Evolutionary conservation across 202 grass and related monocot species (phyloP).

Genomic region (Panicum virgatum): DNA sequence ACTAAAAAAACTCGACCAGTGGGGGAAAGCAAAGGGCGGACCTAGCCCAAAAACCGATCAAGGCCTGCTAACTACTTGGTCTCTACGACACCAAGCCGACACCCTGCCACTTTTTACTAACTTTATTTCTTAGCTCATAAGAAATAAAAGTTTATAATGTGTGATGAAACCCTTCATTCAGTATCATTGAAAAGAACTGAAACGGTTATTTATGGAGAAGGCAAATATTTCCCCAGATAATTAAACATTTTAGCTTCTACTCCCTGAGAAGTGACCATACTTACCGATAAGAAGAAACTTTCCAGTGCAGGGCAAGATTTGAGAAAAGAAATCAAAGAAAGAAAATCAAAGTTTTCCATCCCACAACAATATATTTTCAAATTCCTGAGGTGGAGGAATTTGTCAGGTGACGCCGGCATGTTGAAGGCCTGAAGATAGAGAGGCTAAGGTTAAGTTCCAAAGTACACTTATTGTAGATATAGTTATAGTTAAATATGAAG

Average conservation of each 20-base stretch:
- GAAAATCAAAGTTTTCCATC: slow-evolving; percentile 8
- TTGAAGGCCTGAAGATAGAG: neutral
- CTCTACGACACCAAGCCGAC: too few relatives aligned
- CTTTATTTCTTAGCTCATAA: neutral
- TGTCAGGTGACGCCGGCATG: neutral
- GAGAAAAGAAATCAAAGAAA: slow-evolving; percentile 34
- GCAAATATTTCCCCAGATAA: too few relatives aligned
- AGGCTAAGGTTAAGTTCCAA: neutral
- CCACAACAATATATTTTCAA: slow-evolving; percentile 12
- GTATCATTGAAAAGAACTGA: neutral
- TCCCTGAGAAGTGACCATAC: neutral
- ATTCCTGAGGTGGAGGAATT: slow-evolving; percentile 26
- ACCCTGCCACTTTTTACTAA: too few relatives aligned
- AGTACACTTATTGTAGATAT: neutral
- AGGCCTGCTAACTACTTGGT: too few relatives aligned
- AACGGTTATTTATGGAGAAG: too few relatives aligned
- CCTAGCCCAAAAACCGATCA: too few relatives aligned
- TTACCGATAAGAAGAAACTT: slow-evolving; percentile 32
- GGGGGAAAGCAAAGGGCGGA: too few relatives aligned
- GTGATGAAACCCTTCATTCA: neutral
- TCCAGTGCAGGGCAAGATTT: slow-evolving; percentile 25
- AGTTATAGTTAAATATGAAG: neutral
- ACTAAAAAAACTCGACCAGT: neutral
- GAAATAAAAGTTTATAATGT: neutral
- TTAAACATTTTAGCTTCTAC: too few relatives aligned